Evolutionary conservation across 2,329 filamentous ascomycete genomes (phyloP).

Genomic region (Alternaria arborescens): DNA sequence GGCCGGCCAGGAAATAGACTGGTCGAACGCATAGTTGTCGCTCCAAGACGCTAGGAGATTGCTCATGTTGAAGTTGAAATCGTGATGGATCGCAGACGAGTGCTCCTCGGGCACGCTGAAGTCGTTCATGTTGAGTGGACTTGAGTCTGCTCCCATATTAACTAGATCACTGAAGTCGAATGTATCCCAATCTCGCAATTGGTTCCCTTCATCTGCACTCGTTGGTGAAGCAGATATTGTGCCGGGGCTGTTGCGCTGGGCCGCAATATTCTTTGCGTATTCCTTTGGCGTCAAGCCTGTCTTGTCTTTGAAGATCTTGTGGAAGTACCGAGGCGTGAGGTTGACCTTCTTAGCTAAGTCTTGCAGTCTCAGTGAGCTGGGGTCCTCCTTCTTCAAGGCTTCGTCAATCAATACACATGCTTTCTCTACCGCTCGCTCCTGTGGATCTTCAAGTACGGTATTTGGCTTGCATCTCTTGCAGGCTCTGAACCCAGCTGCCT

Average conservation of each 20-base stretch:
- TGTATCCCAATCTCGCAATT: constrained; percentile 26
- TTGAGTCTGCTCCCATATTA: constrained; percentile 30
- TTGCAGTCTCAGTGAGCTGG: constrained; percentile 50
- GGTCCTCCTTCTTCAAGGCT: constrained; percentile 28
- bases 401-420: constrained; percentile 44
- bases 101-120: constrained; percentile 15
- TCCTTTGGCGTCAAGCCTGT: constrained; percentile 62
- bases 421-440: constrained; percentile 56
- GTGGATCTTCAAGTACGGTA: constrained; percentile 51
- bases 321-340: constrained; percentile 66
- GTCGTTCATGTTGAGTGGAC: constrained; percentile 11
- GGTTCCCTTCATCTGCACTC: constrained; percentile 7
- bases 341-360: constrained; percentile 61
- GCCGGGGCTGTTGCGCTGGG: constrained; percentile 17
- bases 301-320: constrained; percentile 66
- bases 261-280: constrained; percentile 41
- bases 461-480: constrained; percentile 67
- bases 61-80: constrained; percentile 26
- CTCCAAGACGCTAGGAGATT: constrained; percentile 23
- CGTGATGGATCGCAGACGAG: constrained; percentile 20
- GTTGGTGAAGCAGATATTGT: constrained; percentile 9
- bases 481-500: constrained; percentile 60
- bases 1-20: background rate
- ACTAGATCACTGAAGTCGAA: constrained; percentile 42
- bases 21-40: constrained; percentile 14